Base-by-base conservation (phyloP, 2,329 filamentous ascomycete species). In the Elsinoe australis region DNA sequence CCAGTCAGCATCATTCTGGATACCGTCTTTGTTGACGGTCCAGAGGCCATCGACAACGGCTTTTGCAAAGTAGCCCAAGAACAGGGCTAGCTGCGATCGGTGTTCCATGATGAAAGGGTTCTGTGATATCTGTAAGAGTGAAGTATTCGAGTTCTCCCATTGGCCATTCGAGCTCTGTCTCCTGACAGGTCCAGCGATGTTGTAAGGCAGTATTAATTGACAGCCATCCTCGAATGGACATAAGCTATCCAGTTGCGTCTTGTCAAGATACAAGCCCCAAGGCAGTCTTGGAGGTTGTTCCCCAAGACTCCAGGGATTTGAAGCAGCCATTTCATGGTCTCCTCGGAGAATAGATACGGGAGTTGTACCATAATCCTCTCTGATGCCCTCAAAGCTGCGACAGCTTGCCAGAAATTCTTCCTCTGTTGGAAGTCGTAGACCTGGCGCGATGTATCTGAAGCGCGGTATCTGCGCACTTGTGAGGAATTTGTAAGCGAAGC, bases 221-320 rank as follows among this genome's bases (percentile, higher is more conserved):
- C 60, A 62, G 4, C 58, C 59, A 47, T 63, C 61, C 28, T 63
- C 60, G 49, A 62, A 62, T 3, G 60, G 59, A 24, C 62, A 62
- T n/a, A n/a, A n/a, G n/a, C n/a, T n/a, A 29, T 62, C 62, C 2
- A 59, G 59, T 42, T 61, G 61, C 5, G 14, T 14, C 14, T 59
- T 58, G 47, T 63, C 61, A 2, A 63, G 56, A 35, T 63, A 63
- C 3, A 63, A 52, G 5, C 61, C 61, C 47, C 60, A 62, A 15
- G 61, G 61, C 3, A 63, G 51, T 49, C 8, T 61, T n/a, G n/a
- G n/a, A 52, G 0, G 58, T 61, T 5, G 10, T 10, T 12, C 10
- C 4, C 14, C 10, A 14, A 12, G 29, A 14, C 14, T 31, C 29
- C 29, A 31, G 10, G 14, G 10, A 14, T 31, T 14, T 3, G 10